Evolutionary conservation across 2,329 filamentous ascomycete genomes (phyloP), one percentile per base, ranked within the genome.

Genomic region (Pseudocercospora fijiensis): DNA sequence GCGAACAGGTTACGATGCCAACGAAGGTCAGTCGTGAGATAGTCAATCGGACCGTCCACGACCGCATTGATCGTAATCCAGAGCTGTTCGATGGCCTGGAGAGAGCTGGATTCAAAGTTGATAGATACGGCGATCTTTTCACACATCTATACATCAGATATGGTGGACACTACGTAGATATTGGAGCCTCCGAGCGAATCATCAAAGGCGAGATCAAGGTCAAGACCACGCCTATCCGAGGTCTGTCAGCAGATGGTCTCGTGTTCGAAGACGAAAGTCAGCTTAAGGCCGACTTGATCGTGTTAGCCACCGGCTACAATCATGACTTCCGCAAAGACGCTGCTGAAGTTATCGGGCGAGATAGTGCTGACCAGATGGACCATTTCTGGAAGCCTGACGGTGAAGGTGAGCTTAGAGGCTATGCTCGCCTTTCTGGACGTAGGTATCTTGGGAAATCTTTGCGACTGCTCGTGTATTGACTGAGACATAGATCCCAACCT

Each of bases 121-220:
- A 82, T 60, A 65, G 78, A 58, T 69, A 75, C 71, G 70, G 71
- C 61, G 71, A 79, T 72, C 68, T 78, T 22, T 72, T 74, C 56
- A 72, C 69, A 37, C 76, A 79, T 59, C 73, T 82, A 28, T 77
- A 74, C 62, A 76, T 80, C 55, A 76, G 79, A 1, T 74, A 77
- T 28, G 81, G 81, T 3, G 80, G 81, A 0, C 80, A 83, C 67
- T 82, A 82, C 65, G 77, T 83, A 56, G 80, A 83, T 61, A 77
- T 81, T 24, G 81, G 81, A 0, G 76, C 75, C 2, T 79, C 75
- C 0, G 72, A 73, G 27, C 74, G 79, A 57, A 81, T 83, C 45
- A 71, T 77, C 9, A 73, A 78, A 5, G 78, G 80, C 13, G 72
- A 81, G 73, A 81, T 83, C 64, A 78, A 78, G 61, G 72, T 83